Evolutionary conservation across 495 filamentous ascomycete species (phyloP).

Genomic region (Sabuloglossum arenarium): DNA sequence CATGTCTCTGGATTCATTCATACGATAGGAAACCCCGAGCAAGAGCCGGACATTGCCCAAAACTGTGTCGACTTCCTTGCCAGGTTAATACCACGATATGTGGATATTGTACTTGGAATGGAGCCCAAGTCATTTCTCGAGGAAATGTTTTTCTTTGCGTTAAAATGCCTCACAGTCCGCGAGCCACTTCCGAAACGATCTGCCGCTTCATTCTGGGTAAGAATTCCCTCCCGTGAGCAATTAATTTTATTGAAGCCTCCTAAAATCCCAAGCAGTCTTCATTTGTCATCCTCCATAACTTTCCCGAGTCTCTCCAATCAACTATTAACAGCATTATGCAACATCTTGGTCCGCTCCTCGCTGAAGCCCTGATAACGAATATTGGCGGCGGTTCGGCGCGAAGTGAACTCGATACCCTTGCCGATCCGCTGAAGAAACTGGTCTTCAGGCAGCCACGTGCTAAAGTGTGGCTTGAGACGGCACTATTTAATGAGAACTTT

Average conservation of each 20-base stretch:
- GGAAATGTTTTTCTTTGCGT: constrained; percentile 55
- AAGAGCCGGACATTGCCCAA: constrained; percentile 65
- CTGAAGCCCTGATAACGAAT: constrained; percentile 38
- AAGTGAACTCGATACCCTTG: constrained; percentile 56
- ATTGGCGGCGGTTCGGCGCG: constrained; percentile 54
- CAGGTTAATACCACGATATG: constrained; percentile 43
- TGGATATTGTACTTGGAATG: constrained; percentile 29
- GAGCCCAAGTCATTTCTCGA: constrained; percentile 31
- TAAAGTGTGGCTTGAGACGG: constrained; percentile 37
- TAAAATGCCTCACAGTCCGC: constrained; percentile 45
- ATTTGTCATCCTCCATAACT: constrained; percentile 24
- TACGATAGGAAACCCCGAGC: constrained; percentile 36
- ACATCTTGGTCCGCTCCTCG: constrained; percentile 36
- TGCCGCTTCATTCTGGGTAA: constrained; percentile 64
- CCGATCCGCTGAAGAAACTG: constrained; percentile 58
- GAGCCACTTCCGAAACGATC: constrained; percentile 67
- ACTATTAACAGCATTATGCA: constrained; percentile 31
- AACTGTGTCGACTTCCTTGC: constrained; percentile 52
- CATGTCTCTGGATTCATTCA: constrained; percentile 47
- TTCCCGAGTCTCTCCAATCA: constrained; percentile 20
- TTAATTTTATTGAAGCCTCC: neutral
- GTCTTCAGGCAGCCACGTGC: constrained; percentile 40
- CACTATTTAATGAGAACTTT: constrained; percentile 29
- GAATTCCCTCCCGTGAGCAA: constrained; percentile 12
- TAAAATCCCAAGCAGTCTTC: constrained; percentile 16